Conservation (phyloP, 805 yeast species). For the Candida dendrica region DNA sequence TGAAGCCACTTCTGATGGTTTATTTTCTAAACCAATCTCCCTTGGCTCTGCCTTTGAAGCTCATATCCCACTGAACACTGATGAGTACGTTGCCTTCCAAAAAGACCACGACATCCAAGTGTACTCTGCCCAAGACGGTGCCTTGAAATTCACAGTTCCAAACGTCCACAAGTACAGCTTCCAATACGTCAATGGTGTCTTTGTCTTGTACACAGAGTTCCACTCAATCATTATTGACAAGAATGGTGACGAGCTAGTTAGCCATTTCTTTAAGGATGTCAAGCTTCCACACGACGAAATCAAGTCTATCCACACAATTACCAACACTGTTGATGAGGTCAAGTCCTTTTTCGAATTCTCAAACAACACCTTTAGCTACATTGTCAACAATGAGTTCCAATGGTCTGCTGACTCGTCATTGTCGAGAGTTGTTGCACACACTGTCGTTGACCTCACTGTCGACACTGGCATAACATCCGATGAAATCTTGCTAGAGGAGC, state of each 20-base stretch:
- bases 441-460: conserved; percentile 20
- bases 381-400: conserved; percentile 5
- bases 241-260: conserved; percentile 16
- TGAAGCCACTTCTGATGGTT: neutral
- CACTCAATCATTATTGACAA: conserved; percentile 18
- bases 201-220: conserved; percentile 16
- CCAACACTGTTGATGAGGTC: conserved; percentile 1
- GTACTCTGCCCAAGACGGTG: conserved; percentile 3
- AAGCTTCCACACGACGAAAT: conserved; percentile 1
- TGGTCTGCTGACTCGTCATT: conserved; percentile 43
- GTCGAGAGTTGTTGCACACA: conserved; percentile 28
- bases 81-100: conserved; percentile 14
- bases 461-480: conserved; percentile 17
- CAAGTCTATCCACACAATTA: neutral
- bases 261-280: conserved; percentile 9
- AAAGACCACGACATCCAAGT: conserved; percentile 15
- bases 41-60: conserved; percentile 2
- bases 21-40: conserved; percentile 3
- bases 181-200: conserved; percentile 9
- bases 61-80: conserved; percentile 14
- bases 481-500: conserved; percentile 25
- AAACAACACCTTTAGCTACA: conserved; percentile 6
- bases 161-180: conserved; percentile 16
- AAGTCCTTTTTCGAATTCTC: conserved; percentile 7
- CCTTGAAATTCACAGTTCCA: conserved; percentile 12